Percentiles rank a stretch among this genome's conserved stretches.
Evolutionary conservation across 78 protist species (phyloP).

Genomic region (Diacronema lutheri): DNA sequence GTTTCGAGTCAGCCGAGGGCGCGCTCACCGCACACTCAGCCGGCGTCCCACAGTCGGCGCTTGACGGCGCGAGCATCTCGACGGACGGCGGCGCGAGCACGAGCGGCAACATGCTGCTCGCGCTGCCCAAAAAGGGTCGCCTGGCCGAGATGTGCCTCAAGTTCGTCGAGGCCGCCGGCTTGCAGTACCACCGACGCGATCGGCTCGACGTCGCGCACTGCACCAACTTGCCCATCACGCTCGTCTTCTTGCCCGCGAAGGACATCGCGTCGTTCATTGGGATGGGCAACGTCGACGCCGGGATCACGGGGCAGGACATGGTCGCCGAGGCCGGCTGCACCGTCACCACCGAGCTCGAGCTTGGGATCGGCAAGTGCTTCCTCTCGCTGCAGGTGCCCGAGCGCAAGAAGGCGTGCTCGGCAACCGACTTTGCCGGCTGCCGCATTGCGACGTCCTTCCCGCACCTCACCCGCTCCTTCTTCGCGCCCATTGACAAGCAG

Average conservation of each 20-base stretch:
- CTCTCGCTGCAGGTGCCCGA: constrained; percentile 60
- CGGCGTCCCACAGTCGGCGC: too few species aligned
- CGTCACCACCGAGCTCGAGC: constrained; percentile 13
- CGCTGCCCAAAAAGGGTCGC: too few species aligned
- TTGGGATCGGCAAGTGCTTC: constrained; percentile 68
- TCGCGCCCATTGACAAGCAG: too few species aligned
- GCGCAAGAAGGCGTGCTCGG: background rate
- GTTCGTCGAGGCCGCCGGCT: too few species aligned
- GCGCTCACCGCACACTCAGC: too few species aligned
- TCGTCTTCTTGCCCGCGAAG: constrained; percentile 74
- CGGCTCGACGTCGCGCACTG: constrained; percentile 62
- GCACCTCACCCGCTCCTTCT: constrained; percentile 36
- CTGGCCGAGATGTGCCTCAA: too few species aligned
- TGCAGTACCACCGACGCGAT: background rate
- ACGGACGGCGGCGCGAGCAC: too few species aligned
- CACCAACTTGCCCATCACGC: constrained; percentile 41
- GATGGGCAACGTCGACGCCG: constrained; percentile 61
- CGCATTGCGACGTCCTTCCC: constrained; percentile 76
- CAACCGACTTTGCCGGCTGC: constrained; percentile 26
- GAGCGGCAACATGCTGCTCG: too few species aligned
- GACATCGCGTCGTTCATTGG: constrained; percentile 64
- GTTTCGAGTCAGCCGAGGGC: too few species aligned
- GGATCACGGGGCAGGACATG: constrained; percentile 71
- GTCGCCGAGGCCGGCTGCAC: constrained; percentile 35
- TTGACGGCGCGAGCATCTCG: too few species aligned